Conservation (phyloP, 2,329 filamentous ascomycete genomes). For the Anthostomella pinea region DNA sequence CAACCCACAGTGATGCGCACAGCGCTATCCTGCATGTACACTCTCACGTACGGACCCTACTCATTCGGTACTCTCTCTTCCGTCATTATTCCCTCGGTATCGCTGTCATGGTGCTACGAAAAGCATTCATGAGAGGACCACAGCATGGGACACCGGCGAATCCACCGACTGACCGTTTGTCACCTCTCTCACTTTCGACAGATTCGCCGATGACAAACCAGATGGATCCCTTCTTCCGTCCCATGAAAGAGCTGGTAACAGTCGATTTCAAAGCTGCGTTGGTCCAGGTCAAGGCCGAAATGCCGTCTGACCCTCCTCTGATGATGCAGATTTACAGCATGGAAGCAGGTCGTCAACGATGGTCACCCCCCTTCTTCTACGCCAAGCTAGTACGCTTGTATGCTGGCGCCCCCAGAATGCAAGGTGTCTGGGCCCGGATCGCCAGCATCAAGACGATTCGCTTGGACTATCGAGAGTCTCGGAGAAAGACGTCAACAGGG, state of each 20-base stretch:
- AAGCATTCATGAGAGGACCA: slow-evolving; percentile 59
- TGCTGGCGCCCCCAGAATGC: slow-evolving; percentile 81
- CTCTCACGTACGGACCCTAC: slow-evolving; percentile 73
- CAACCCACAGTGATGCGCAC: slow-evolving; percentile 80
- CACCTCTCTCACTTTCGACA: slow-evolving; percentile 33
- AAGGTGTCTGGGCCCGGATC: slow-evolving; percentile 79
- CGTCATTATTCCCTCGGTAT: slow-evolving; percentile 88
- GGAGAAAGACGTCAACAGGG: slow-evolving; percentile 60
- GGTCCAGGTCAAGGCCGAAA: slow-evolving; percentile 81
- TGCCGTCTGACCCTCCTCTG: slow-evolving; percentile 85
- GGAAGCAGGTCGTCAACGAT: slow-evolving; percentile 80
- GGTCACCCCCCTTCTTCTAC: slow-evolving; percentile 78
- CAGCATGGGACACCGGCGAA: slow-evolving; percentile 24
- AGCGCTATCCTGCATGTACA: slow-evolving; percentile 87
- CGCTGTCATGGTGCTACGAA: slow-evolving; percentile 70
- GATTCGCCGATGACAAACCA: slow-evolving; percentile 29
- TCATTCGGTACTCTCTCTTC: slow-evolving; percentile 88
- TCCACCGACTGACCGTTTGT: slow-evolving; percentile 32
- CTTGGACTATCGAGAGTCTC: slow-evolving; percentile 75
- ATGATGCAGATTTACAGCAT: slow-evolving; percentile 86
- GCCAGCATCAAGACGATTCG: slow-evolving; percentile 79
- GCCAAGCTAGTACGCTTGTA: slow-evolving; percentile 81
- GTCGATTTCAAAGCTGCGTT: slow-evolving; percentile 79
- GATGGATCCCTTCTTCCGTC: slow-evolving; percentile 33
- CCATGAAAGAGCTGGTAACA: slow-evolving; percentile 65